Conservation (phyloP, 2,329 filamentous ascomycete genomes). For the Talaromyces islandicus region DNA sequence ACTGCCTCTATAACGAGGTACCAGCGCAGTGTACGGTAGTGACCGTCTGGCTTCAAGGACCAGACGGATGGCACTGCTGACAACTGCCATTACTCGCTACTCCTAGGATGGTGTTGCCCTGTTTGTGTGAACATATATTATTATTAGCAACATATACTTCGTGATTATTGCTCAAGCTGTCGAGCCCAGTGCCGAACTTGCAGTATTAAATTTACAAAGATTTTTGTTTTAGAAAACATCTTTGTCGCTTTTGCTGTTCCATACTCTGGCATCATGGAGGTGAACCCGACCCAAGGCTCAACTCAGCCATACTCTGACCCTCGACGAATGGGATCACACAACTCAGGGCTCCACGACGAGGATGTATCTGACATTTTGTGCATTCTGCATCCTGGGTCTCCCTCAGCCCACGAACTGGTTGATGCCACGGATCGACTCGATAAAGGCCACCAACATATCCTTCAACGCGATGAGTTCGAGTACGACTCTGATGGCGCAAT, state of each 20-base stretch:
- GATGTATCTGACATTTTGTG: conserved; percentile 87
- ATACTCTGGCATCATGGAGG: conserved; percentile 25
- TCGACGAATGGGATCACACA: conserved; percentile 69
- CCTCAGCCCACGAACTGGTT: conserved; percentile 67
- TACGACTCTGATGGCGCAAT: conserved; percentile 30
- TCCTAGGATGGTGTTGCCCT: not conserved
- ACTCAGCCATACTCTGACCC: conserved; percentile 80
- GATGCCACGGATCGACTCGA: conserved; percentile 42
- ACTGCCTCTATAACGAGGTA: not conserved
- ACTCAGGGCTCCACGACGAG: conserved; percentile 73
- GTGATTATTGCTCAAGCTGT: not conserved
- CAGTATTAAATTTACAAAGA: no score
- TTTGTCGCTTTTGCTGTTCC: not conserved
- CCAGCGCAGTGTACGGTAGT: not conserved
- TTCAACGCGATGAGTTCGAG: conserved; percentile 45
- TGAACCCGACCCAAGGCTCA: conserved; percentile 50
- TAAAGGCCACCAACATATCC: conserved; percentile 53
- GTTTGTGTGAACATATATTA: not conserved
- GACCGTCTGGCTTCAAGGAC: not conserved
- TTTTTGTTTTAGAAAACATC: no score
- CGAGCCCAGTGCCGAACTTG: not conserved
- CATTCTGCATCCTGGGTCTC: conserved; percentile 73
- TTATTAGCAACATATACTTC: not conserved
- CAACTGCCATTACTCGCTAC: not conserved
- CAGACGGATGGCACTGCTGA: not conserved